Conservation (phyloP, 495 filamentous ascomycete species). For the Penicillium pulvis region DNA sequence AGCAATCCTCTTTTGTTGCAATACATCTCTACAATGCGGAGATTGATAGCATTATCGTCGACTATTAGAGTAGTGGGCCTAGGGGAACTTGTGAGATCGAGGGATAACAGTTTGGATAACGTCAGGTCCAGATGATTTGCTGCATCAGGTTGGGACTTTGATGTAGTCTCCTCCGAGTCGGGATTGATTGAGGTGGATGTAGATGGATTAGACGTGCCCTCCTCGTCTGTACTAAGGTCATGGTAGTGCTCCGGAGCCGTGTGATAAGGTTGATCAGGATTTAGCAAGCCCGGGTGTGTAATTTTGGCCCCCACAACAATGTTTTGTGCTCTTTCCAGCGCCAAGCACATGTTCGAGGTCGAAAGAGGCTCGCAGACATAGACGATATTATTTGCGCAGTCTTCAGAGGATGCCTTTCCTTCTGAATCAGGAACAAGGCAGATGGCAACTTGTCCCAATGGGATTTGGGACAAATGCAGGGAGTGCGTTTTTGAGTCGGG, state of each 20-base stretch:
- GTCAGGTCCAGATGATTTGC: not conserved
- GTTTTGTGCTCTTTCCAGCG: not conserved
- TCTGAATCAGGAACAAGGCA: conserved; percentile 15
- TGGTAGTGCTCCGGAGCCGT: not conserved
- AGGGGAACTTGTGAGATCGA: not conserved
- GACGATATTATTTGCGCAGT: conserved; percentile 3
- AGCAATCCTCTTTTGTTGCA: conserved; percentile 15
- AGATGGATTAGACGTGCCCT: not conserved
- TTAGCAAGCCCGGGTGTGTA: not conserved
- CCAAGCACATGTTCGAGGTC: not conserved
- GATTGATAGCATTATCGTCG: conserved; percentile 21
- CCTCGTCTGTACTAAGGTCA: not conserved
- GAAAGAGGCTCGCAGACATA: not conserved
- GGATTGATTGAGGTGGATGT: not conserved
- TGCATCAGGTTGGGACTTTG: not conserved
- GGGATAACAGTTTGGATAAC: not conserved
- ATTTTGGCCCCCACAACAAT: not conserved
- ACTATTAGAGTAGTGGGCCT: conserved; percentile 14
- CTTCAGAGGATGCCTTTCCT: not conserved
- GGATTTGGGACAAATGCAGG: conserved; percentile 5
- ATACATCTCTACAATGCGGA: conserved; percentile 22
- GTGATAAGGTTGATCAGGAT: not conserved
- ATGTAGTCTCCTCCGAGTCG: not conserved
- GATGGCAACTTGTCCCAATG: conserved; percentile 13
- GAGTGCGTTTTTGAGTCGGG: conserved; percentile 9